Evolutionary conservation across 2,329 filamentous ascomycete species (phyloP).

Genomic region (Zymoseptoria ardabiliae): DNA sequence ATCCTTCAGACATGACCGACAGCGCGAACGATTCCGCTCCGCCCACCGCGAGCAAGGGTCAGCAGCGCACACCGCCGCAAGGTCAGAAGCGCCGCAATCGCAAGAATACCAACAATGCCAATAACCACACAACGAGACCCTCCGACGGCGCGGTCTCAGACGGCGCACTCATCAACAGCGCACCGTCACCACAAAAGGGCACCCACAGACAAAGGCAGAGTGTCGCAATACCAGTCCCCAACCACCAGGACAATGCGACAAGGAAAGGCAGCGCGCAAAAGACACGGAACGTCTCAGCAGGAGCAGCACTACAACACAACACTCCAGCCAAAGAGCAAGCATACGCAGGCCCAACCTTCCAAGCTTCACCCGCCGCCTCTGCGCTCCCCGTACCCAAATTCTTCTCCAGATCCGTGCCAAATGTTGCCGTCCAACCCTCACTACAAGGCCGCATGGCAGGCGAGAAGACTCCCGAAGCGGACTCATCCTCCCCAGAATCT

Average conservation of each 20-base stretch:
- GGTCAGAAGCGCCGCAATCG: constrained; percentile 29
- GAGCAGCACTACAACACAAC: constrained; percentile 33
- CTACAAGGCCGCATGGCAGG: constrained; percentile 39
- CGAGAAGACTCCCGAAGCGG: constrained; percentile 34
- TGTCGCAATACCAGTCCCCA: constrained; percentile 9
- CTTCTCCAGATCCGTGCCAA: constrained; percentile 63
- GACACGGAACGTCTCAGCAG: constrained; percentile 35
- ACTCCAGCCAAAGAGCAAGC: constrained; percentile 45
- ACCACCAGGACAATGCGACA: constrained; percentile 14
- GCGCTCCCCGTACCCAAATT: constrained; percentile 87
- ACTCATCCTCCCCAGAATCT: constrained; percentile 46
- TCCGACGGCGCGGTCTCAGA: constrained; percentile 23
- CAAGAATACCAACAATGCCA: constrained; percentile 17
- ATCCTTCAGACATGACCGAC: constrained; percentile 12
- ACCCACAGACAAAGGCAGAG: constrained; percentile 18
- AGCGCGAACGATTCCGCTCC: constrained; percentile 12
- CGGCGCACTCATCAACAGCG: constrained; percentile 17
- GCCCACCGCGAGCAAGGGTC: constrained; percentile 9
- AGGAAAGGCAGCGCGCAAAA: constrained; percentile 18
- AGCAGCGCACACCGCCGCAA: constrained; percentile 18
- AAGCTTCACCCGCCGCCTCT: constrained; percentile 86
- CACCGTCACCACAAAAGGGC: constrained; percentile 18
- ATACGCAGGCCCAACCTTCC: constrained; percentile 91
- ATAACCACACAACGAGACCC: neutral
- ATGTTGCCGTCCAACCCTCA: constrained; percentile 47